Conservation (phyloP, 768 basidiomycete species). For the Boletus rex-veris region DNA sequence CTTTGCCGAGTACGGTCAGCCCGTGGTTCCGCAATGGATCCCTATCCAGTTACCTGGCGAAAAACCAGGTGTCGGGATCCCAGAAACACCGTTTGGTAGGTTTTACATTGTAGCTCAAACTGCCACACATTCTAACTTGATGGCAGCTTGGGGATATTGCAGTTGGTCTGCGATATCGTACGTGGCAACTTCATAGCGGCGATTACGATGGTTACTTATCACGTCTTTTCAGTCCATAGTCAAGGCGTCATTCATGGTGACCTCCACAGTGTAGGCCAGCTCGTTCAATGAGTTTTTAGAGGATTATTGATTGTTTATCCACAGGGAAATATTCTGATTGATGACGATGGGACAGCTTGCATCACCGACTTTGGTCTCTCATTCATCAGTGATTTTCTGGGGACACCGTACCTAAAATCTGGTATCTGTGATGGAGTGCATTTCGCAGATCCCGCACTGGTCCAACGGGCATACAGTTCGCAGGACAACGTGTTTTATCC, state of each 20-base stretch:
- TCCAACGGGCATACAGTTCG: neutral
- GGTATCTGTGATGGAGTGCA: constrained; percentile 37
- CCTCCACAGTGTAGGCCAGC: constrained; percentile 32
- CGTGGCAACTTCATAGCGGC: constrained; percentile 1
- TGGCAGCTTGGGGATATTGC: constrained; percentile 22
- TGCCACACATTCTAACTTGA: neutral
- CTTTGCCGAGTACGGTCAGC: constrained; percentile 29
- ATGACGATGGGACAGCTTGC: constrained; percentile 37
- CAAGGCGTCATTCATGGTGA: constrained; percentile 33
- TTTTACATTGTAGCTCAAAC: neutral
- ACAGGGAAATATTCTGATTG: constrained; percentile 43
- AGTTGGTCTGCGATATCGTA: constrained; percentile 24
- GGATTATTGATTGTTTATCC: neutral
- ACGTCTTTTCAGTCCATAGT: constrained; percentile 17
- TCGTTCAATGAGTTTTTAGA: neutral
- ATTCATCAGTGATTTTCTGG: constrained; percentile 23
- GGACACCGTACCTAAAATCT: constrained; percentile 33
- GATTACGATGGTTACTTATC: neutral
- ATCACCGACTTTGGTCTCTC: constrained; percentile 49
- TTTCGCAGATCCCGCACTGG: constrained; percentile 43
- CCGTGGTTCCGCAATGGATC: constrained; percentile 32
- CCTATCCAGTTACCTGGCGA: constrained; percentile 19
- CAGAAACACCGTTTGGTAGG: constrained; percentile 15
- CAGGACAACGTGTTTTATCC: constrained; percentile 5
- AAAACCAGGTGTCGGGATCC: neutral